A percentile compares a stretch with the other conserved stretches of the same genome.
Conservation (phyloP, 352 stramenopile species). For the Halophytophthora batemanensis region DNA sequence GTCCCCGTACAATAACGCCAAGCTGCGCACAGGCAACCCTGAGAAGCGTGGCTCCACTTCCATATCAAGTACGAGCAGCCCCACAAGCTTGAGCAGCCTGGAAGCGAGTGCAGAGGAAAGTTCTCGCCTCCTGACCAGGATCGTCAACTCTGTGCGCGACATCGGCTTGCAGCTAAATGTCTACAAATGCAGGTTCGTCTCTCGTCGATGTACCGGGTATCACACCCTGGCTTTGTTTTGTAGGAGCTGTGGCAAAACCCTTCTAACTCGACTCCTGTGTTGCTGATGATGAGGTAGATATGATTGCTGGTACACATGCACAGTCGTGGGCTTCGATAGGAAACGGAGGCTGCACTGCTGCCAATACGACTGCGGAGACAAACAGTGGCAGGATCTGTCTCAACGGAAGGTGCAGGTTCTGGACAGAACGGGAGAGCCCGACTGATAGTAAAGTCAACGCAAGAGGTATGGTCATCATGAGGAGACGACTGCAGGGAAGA, state of each 20-base stretch:
- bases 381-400: constrained; percentile 70
- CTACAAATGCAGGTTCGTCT: constrained; percentile 58
- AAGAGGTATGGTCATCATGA: no score
- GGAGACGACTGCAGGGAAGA: no score
- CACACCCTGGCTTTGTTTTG: constrained; percentile 1
- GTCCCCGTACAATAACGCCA: constrained; percentile 51
- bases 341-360: constrained; percentile 76
- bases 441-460: no score
- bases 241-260: not conserved
- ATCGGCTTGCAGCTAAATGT: constrained; percentile 62
- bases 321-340: constrained; percentile 63
- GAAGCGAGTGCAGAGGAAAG: constrained; percentile 3
- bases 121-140: constrained; percentile 2
- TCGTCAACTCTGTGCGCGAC: constrained; percentile 53
- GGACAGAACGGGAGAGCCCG: constrained; percentile 19
- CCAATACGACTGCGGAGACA: constrained; percentile 80
- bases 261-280: not conserved
- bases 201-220: not conserved
- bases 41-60: constrained; percentile 13
- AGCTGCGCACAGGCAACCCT: constrained; percentile 12
- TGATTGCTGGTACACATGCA: constrained; percentile 83
- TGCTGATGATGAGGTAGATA: no score
- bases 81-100: not conserved
- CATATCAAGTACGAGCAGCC: constrained; percentile 10
- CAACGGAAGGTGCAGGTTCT: constrained; percentile 51